These are phyloP conservation scores for Crotalaria pallida DNA, from an alignment of 306 rosid genomes.

Conservation along the genomic window DNA sequence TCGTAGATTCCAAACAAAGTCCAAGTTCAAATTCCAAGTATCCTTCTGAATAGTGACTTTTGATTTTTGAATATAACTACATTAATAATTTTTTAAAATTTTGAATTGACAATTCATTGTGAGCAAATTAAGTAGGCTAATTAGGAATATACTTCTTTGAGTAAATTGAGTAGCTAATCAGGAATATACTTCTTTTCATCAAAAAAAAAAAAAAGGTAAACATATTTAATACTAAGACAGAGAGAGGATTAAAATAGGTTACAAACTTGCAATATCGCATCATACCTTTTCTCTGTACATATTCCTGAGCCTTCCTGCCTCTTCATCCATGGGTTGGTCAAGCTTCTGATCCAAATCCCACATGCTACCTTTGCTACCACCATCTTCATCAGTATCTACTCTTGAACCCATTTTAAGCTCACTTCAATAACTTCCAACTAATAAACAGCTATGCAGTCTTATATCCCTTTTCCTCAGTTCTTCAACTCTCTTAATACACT, in stretches of 20 bases:
- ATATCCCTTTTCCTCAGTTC: slow-evolving; percentile 11
- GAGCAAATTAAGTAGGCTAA: no score
- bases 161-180: neutral
- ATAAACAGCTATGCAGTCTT: slow-evolving; percentile 20
- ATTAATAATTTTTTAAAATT: neutral
- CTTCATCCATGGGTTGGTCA: slow-evolving; percentile 95
- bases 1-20: neutral
- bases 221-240: neutral
- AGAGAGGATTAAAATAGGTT: neutral
- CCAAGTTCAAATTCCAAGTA: neutral
- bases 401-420: slow-evolving; percentile 50
- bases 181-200: neutral
- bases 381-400: slow-evolving; percentile 50
- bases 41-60: neutral
- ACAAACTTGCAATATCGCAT: neutral
- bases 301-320: slow-evolving; percentile 77
- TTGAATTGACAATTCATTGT: neutral
- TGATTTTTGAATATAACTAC: neutral
- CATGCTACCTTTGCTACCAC: slow-evolving; percentile 66
- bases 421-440: slow-evolving; percentile 18
- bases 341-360: slow-evolving; percentile 93
- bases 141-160: no score
- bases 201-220: neutral
- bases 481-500: no score
- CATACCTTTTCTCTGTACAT: slow-evolving; percentile 91